Percentiles rank a stretch among this genome's conserved stretches.
Evolutionary conservation across 2,329 filamentous ascomycete species (phyloP).

Genomic region (Colletotrichum sublineola): DNA sequence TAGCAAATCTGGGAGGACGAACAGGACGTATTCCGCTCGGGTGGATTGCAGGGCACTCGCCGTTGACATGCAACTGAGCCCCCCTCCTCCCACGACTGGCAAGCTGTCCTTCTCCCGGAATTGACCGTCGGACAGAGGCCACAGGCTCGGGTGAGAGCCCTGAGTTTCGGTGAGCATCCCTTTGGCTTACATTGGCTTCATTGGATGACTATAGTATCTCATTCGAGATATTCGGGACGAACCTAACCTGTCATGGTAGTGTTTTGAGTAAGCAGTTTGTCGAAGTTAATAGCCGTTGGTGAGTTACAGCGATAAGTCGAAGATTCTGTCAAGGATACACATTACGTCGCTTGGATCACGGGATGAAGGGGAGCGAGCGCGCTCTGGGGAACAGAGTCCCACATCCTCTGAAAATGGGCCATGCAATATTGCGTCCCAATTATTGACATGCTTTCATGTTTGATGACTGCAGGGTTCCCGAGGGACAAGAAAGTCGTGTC

Average conservation of each 20-base stretch:
- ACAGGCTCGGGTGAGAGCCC: not conserved
- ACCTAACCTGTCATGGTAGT: not conserved
- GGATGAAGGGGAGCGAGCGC: constrained; percentile 8
- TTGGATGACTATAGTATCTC: not conserved
- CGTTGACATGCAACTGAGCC: not conserved
- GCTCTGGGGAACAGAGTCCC: constrained; percentile 2
- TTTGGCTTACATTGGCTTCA: not conserved
- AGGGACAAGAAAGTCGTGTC: constrained; percentile 26
- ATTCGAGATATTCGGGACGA: constrained; percentile 1
- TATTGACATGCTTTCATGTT: constrained; percentile 35
- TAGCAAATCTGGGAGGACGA: constrained; percentile 7
- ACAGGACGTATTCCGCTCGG: constrained; percentile 3
- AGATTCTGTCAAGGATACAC: not conserved
- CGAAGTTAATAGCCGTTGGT: not conserved
- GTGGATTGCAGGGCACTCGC: constrained; percentile 6
- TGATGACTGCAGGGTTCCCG: constrained; percentile 36
- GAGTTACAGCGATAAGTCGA: not conserved
- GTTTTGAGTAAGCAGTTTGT: not conserved
- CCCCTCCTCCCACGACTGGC: not conserved
- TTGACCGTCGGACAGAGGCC: not conserved
- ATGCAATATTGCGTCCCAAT: constrained; percentile 19
- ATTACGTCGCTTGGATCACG: constrained; percentile 3
- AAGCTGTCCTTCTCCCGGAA: constrained; percentile 5
- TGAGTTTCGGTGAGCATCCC: not conserved
- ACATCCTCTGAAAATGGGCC: not conserved